Percentiles rank a stretch among this genome's conserved stretches.
phyloP scores from a whole-genome alignment of 1,284 basidiomycete species.

The Mycena citricolor region DNA sequence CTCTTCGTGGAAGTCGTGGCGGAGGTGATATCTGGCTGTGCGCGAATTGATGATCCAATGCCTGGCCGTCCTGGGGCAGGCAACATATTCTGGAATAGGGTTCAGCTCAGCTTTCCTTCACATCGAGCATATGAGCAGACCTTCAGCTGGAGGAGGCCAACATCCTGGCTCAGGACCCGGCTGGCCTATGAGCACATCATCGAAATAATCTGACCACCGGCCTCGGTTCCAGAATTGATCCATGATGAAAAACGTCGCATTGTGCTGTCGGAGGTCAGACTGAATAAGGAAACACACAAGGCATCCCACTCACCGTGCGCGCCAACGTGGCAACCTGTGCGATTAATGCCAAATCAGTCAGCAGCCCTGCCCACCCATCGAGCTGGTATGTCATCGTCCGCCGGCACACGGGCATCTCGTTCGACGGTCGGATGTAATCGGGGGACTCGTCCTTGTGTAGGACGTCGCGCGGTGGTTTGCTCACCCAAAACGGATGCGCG shows the following conservation, averaged over 20 bases:
- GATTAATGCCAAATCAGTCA: constrained; percentile 63
- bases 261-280: too few relatives aligned
- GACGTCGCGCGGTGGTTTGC: constrained; percentile 42
- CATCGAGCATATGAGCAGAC: constrained; percentile 32
- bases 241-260: constrained; percentile 54
- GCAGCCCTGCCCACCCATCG: constrained; percentile 61
- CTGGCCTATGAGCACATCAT: constrained; percentile 52
- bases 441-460: constrained; percentile 42
- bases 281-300: constrained; percentile 1
- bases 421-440: constrained; percentile 34
- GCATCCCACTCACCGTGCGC: constrained; percentile 50
- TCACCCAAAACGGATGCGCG: constrained; percentile 57
- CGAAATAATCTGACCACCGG: constrained; percentile 69
- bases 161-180: constrained; percentile 68
- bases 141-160: constrained; percentile 58
- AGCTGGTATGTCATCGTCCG: constrained; percentile 71
- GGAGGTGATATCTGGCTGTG: constrained; percentile 65
- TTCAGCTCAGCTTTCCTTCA: constrained; percentile 7
- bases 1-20: constrained; percentile 50
- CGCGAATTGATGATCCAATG: constrained; percentile 67
- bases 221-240: constrained; percentile 70
- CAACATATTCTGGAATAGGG: constrained; percentile 60
- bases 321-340: constrained; percentile 66
- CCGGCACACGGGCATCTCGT: constrained; percentile 43
- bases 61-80: constrained; percentile 64